phyloP scores from a whole-genome alignment of 805 yeast genomes.

The Candida railenensis region DNA sequence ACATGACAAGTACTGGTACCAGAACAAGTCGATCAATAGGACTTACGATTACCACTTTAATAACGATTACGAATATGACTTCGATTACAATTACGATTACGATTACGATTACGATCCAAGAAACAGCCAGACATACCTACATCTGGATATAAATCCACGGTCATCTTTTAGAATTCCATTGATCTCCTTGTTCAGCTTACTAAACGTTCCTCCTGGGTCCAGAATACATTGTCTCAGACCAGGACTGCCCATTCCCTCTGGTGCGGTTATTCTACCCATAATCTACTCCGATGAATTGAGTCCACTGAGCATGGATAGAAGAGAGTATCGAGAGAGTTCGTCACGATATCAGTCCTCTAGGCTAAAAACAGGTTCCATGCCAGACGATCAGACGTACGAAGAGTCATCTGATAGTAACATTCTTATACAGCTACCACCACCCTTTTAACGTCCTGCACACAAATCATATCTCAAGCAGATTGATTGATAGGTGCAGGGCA shows the following conservation, averaged over 20 bases:
- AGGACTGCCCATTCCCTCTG: conserved; percentile 3
- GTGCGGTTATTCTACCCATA: conserved; percentile 14
- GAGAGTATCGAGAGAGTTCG: neutral
- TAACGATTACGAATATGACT: too few species aligned
- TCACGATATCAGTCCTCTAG: neutral
- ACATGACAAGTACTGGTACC: too few species aligned
- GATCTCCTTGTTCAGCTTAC: neutral
- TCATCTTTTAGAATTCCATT: neutral
- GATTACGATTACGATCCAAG: neutral
- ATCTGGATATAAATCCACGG: neutral
- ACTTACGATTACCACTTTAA: too few species aligned
- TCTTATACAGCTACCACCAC: neutral
- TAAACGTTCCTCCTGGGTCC: conserved; percentile 4
- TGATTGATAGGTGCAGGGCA: too few species aligned
- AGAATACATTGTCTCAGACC: conserved; percentile 10
- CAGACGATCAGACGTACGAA: conserved; percentile 14
- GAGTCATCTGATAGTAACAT: conserved; percentile 22
- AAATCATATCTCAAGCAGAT: too few species aligned
- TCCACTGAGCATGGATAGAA: neutral
- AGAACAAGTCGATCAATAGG: too few species aligned
- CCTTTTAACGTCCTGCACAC: conserved; percentile 1
- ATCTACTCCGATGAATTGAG: conserved; percentile 1
- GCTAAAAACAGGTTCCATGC: conserved; percentile 6
- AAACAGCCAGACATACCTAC: neutral
- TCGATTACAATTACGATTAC: too few species aligned